phyloP scores from a whole-genome alignment of 2,329 filamentous ascomycete genomes.

The Hymenoscyphus repandus region DNA sequence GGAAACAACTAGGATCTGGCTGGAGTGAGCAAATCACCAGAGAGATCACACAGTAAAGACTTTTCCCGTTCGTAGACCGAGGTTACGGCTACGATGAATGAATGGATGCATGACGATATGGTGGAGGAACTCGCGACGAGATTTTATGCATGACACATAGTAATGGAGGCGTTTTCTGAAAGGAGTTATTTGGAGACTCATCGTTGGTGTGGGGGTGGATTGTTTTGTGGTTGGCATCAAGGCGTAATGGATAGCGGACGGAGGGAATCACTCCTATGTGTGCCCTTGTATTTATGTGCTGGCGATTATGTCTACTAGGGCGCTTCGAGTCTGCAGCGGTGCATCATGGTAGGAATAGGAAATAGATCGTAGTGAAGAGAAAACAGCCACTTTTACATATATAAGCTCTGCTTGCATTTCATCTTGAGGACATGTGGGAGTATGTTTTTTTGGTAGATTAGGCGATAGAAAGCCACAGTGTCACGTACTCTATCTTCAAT shows the following conservation, averaged over 20 bases:
- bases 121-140: slow-evolving; percentile 3
- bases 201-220: not conserved
- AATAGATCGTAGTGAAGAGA: no score
- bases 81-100: slow-evolving; percentile 8
- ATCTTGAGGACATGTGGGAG: no score
- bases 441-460: no score
- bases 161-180: not conserved
- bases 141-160: slow-evolving; percentile 13
- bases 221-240: not conserved
- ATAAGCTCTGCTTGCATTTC: no score
- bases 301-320: no score
- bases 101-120: slow-evolving; percentile 17
- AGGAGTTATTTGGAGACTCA: not conserved
- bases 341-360: no score
- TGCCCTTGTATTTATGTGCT: no score
- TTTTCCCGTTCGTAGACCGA: not conserved
- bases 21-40: slow-evolving; percentile 14
- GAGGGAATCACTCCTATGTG: no score
- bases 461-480: no score
- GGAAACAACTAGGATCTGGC: slow-evolving; percentile 25
- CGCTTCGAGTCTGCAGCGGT: no score
- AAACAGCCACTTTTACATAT: no score
- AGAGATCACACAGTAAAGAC: slow-evolving; percentile 22
- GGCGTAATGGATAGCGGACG: not conserved
- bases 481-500: no score